These are phyloP conservation scores for Persicaria maculosa DNA, from an alignment of 148 eudicot genomes.

Conservation along the genomic window DNA sequence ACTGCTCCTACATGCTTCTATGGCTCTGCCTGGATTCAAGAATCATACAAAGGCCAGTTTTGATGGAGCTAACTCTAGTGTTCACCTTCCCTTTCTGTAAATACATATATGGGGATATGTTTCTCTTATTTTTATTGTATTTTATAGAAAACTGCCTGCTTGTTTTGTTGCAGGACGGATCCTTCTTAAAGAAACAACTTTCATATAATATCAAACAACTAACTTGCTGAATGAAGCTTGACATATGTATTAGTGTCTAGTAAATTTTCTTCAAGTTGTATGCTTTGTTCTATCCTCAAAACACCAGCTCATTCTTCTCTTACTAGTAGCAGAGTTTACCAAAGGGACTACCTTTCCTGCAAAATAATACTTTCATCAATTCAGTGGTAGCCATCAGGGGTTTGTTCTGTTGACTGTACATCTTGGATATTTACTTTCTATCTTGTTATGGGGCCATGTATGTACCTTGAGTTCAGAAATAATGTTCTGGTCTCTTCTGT, in stretches of 20 bases:
- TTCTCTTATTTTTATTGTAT: neutral
- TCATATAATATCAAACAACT: neutral
- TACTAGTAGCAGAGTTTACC: neutral
- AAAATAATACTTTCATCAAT: neutral
- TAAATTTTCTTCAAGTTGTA: neutral
- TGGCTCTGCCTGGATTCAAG: neutral
- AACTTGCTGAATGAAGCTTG: neutral
- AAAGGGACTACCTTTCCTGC: too few species aligned
- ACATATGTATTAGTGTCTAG: neutral
- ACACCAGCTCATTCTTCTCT: neutral
- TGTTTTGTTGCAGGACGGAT: neutral
- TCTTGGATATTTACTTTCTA: neutral
- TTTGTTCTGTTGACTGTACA: neutral
- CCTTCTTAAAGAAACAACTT: neutral
- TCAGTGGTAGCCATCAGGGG: neutral
- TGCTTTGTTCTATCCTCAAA: neutral
- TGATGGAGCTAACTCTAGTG: neutral
- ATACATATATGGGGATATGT: too few species aligned
- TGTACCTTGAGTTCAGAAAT: too few species aligned
- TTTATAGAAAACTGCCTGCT: neutral
- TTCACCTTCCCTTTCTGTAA: neutral
- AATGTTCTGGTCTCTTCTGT: neutral
- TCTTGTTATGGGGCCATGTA: too few species aligned
- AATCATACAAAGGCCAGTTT: neutral
- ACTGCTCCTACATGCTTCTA: neutral